Evolutionary conservation across 2,329 filamentous ascomycete species (phyloP).

Genomic region (Aspergillus floridensis): DNA sequence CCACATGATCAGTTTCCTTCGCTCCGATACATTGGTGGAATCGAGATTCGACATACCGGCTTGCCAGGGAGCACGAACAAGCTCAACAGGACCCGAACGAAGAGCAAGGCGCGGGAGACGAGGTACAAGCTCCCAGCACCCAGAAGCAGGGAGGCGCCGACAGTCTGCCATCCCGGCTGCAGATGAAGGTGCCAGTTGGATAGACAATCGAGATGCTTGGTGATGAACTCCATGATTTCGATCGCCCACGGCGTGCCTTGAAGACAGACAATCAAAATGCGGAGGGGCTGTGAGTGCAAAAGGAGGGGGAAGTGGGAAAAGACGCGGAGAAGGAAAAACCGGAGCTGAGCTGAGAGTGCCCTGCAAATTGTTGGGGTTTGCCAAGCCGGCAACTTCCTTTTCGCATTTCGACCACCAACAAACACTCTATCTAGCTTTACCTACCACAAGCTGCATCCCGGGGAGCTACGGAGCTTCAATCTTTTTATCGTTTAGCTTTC

Average conservation of each 20-base stretch:
- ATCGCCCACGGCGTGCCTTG: not conserved
- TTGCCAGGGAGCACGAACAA: constrained; percentile 63
- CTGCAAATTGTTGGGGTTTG: constrained; percentile 1
- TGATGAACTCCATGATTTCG: constrained; percentile 30
- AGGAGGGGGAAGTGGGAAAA: not conserved
- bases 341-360: not conserved
- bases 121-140: constrained; percentile 59
- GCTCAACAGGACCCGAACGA: constrained; percentile 62
- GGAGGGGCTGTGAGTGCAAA: not conserved
- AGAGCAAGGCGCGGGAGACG: constrained; percentile 56
- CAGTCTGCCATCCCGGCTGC: constrained; percentile 37
- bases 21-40: not conserved
- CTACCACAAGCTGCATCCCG: not conserved
- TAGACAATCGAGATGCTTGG: constrained; percentile 31
- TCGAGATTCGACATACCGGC: constrained; percentile 38
- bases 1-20: constrained; percentile 12
- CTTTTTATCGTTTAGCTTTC: too few species aligned
- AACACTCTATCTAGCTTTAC: not conserved
- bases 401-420: not conserved
- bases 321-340: constrained; percentile 5
- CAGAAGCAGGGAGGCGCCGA: constrained; percentile 37
- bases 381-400: not conserved
- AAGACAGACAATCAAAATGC: not conserved
- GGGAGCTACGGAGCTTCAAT: too few species aligned
- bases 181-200: constrained; percentile 36